Evolutionary conservation across 768 basidiomycete genomes (phyloP).

Genomic region (Panaeolus cyanescens): DNA sequence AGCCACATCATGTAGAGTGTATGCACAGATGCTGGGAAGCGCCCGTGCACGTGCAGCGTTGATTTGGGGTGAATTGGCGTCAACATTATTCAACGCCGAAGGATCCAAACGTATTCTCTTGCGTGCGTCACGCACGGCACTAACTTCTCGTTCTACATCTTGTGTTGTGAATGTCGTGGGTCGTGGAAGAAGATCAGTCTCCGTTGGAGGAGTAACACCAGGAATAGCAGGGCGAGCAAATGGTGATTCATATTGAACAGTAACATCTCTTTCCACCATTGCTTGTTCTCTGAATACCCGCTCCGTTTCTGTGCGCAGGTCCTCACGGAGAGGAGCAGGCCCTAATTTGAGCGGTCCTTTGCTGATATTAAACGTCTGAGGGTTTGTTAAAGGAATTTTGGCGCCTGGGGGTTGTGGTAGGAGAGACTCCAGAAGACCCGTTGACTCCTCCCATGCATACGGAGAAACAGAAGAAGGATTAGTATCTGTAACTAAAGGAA

Average conservation of each 20-base stretch:
- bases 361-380: slow-evolving; percentile 73
- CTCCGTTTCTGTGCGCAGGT: slow-evolving; percentile 79
- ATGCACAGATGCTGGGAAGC: slow-evolving; percentile 91
- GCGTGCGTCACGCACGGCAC: slow-evolving; percentile 83
- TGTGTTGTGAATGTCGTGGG: slow-evolving; percentile 81
- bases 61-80: slow-evolving; percentile 61
- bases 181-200: slow-evolving; percentile 76
- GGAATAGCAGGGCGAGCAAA: slow-evolving; percentile 50
- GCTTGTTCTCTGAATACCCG: slow-evolving; percentile 81
- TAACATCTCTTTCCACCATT: slow-evolving; percentile 70
- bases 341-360: slow-evolving; percentile 87
- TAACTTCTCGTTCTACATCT: slow-evolving; percentile 91
- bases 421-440: slow-evolving; percentile 79
- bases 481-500: slow-evolving; percentile 62
- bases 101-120: slow-evolving; percentile 93
- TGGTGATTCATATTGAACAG: slow-evolving; percentile 65
- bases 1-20: slow-evolving; percentile 92
- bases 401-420: slow-evolving; percentile 63
- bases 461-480: slow-evolving; percentile 64
- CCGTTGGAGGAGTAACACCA: slow-evolving; percentile 64
- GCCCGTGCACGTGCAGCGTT: slow-evolving; percentile 59
- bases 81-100: slow-evolving; percentile 55
- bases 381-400: slow-evolving; percentile 53
- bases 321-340: slow-evolving; percentile 74
- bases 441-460: slow-evolving; percentile 82